Percentiles rank a stretch among this genome's conserved stretches.
phyloP scores from a whole-genome alignment of 179 eudicot genomes.

The Gypsophila paniculata region DNA sequence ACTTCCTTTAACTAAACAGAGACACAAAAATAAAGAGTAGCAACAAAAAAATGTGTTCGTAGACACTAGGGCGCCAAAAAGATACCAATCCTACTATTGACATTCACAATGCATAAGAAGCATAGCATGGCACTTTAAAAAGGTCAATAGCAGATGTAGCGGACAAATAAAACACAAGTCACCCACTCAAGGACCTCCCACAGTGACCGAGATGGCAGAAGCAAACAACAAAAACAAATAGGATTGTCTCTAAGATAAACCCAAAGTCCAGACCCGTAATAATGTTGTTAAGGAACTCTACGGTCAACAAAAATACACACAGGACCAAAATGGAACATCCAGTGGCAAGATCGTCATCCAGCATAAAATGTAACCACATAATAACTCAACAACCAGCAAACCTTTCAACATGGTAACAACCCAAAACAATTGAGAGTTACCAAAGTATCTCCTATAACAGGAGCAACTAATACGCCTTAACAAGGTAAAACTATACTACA shows the following conservation, averaged over 20 bases:
- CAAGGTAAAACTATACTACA: neutral
- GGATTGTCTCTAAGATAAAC: too few species aligned
- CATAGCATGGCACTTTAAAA: slow-evolving; percentile 6
- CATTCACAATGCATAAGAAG: neutral
- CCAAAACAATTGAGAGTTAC: neutral
- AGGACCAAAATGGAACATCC: neutral
- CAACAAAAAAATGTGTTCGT: neutral
- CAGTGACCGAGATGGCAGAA: neutral
- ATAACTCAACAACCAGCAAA: neutral
- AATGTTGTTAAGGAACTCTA: neutral
- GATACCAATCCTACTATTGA: neutral
- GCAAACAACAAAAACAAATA: neutral
- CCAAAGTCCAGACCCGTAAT: neutral
- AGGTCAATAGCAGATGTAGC: neutral
- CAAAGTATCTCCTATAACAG: neutral
- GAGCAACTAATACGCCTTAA: neutral
- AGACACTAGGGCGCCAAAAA: neutral
- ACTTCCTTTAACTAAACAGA: slow-evolving; percentile 36
- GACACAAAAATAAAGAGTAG: slow-evolving; percentile 15
- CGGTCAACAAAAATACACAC: neutral
- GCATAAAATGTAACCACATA: neutral
- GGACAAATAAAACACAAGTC: neutral
- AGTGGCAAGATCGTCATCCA: slow-evolving; percentile 5
- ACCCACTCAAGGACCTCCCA: slow-evolving; percentile 2
- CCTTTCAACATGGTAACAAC: neutral